Evolutionary conservation across 495 filamentous ascomycete species (phyloP).

Genomic region (Ramalina intermedia): DNA sequence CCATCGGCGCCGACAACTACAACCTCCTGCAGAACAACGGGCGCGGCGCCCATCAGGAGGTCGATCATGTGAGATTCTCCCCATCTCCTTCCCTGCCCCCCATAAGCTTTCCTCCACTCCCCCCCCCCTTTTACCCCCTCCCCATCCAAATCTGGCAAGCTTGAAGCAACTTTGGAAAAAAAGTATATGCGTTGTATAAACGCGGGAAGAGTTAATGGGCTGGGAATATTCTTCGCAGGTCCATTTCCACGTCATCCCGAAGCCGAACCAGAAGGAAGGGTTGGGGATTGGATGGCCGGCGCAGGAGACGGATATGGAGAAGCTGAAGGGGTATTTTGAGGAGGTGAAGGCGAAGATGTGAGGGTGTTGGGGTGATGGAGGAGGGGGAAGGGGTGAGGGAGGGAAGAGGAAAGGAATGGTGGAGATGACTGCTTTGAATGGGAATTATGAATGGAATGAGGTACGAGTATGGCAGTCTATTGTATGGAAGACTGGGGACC

Average conservation of each 20-base stretch:
- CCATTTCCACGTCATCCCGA: conserved; percentile 97
- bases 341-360: conserved; percentile 86
- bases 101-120: background rate
- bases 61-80: conserved; percentile 59
- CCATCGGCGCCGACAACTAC: conserved; percentile 62
- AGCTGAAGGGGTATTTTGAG: conserved; percentile 63
- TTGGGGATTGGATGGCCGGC: conserved; percentile 69
- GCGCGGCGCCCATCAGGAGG: conserved; percentile 78
- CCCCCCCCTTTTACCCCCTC: too few species aligned
- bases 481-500: too few species aligned
- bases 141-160: background rate
- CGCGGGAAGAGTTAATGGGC: background rate
- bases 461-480: too few species aligned
- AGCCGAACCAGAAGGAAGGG: conserved; percentile 76
- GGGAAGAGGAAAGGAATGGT: too few species aligned
- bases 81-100: too few species aligned
- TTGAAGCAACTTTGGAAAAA: background rate
- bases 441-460: too few species aligned
- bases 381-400: conserved; percentile 14
- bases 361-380: background rate
- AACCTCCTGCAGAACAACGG: conserved; percentile 98
- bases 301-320: conserved; percentile 64
- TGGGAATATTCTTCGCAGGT: conserved; percentile 33
- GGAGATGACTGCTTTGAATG: too few species aligned
- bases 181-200: background rate